Evolutionary conservation across 2,329 filamentous ascomycete genomes (phyloP).

Genomic region (Fusarium xyrophilum): DNA sequence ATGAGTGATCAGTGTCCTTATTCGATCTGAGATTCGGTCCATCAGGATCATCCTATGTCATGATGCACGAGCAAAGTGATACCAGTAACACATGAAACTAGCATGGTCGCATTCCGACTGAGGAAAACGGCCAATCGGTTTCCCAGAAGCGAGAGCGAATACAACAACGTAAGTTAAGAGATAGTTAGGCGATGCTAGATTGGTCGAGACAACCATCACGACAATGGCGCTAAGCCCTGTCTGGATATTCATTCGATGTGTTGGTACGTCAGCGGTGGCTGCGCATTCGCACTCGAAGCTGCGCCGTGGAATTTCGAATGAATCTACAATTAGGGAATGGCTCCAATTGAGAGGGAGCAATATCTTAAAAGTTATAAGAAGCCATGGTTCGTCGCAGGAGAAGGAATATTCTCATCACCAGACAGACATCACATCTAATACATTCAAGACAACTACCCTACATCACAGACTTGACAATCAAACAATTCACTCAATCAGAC

Average conservation of each 20-base stretch:
- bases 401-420: not conserved
- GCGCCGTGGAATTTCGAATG: constrained; percentile 22
- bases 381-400: not conserved
- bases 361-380: constrained; percentile 16
- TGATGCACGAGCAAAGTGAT: not conserved
- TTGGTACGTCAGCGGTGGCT: constrained; percentile 21
- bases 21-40: not conserved
- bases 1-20: not conserved
- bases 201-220: not conserved
- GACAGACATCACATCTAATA: not conserved
- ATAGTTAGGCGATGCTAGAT: not conserved
- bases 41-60: not conserved
- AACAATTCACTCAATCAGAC: not conserved
- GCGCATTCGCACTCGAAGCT: constrained; percentile 20
- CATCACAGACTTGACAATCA: not conserved
- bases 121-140: not conserved
- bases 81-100: not conserved
- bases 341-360: not conserved
- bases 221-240: constrained; percentile 17
- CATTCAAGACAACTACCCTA: not conserved
- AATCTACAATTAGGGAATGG: constrained; percentile 15
- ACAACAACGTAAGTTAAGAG: too few relatives aligned
- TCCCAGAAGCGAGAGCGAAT: constrained; percentile 15
- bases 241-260: constrained; percentile 29
- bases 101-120: not conserved